Conservation (phyloP, 495 filamentous ascomycete genomes). For the Aspergillus steynii region DNA sequence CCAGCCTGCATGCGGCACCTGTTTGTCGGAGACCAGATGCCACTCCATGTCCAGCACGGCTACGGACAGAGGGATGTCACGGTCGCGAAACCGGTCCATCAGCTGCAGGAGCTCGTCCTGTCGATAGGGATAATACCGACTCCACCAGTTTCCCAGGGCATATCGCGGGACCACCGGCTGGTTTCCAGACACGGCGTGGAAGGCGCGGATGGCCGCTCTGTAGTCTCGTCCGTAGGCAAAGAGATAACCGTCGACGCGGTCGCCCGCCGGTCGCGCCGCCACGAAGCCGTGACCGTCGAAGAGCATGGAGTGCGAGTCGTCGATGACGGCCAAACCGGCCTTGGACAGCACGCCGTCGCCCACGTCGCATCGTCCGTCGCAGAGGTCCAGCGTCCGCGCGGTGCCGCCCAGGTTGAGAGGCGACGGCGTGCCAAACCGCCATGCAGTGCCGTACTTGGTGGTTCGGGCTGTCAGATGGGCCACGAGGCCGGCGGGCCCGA, state of each 20-base stretch:
- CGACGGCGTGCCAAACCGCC: constrained; percentile 47
- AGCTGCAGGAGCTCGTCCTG: constrained; percentile 52
- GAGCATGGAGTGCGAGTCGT: constrained; percentile 58
- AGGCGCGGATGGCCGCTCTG: constrained; percentile 52
- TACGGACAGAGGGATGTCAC: constrained; percentile 54
- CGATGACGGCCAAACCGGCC: constrained; percentile 47
- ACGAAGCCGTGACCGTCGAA: constrained; percentile 55
- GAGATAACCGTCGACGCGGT: constrained; percentile 55
- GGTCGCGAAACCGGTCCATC: constrained; percentile 47
- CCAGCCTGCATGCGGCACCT: constrained; percentile 47
- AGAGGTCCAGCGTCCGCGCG: constrained; percentile 53
- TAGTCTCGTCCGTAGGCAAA: constrained; percentile 58
- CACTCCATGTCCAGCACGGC: constrained; percentile 65
- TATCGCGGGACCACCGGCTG: constrained; percentile 58
- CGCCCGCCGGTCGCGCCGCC: constrained; percentile 33
- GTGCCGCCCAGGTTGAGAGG: constrained; percentile 50
- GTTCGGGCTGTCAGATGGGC: constrained; percentile 37
- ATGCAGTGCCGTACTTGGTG: constrained; percentile 34
- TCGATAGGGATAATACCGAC: constrained; percentile 55
- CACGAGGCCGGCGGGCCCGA: constrained; percentile 45
- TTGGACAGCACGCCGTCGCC: constrained; percentile 50
- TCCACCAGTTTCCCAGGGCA: constrained; percentile 65
- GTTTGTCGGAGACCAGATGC: constrained; percentile 52
- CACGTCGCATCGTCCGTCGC: constrained; percentile 48
- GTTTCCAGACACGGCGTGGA: constrained; percentile 54